Base-by-base conservation (phyloP, 495 filamentous ascomycete species). In the Lophiotrema nucula region DNA sequence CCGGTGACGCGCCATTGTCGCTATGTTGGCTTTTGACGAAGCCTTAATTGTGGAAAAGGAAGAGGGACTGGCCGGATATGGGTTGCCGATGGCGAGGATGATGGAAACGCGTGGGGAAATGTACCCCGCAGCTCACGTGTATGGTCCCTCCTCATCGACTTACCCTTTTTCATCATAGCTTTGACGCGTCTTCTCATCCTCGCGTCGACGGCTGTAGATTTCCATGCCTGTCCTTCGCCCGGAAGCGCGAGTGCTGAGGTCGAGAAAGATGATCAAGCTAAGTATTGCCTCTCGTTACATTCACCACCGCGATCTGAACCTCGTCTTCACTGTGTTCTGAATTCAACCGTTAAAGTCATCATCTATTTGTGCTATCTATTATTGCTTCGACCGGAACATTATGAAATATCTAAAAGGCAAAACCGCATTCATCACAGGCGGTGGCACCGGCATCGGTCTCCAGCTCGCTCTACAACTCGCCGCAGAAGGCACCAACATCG, bases 381-480 rank as follows among this genome's bases (percentile, higher is more conserved):
- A n/a, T n/a, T n/a, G n/a, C n/a, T n/a, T n/a, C n/a, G n/a, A n/a
- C n/a, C n/a, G n/a, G n/a, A n/a, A n/a, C n/a, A n/a, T n/a, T 6
- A 60, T 60, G 57, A 60, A 60, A 23, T 48, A 60, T 22, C 27
- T 60, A 2, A 53, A 60, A 43, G 58, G 50, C 15, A 62, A 62
- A 51, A 51, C 41, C 8, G 58, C 58, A 16, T 37, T 62, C 27
- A 56, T 62, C 15, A 62, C 58, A 1, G 58, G 58, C 12, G 58
- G 58, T 16, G 58, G 50, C 12, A 62, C 58, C 22, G 58, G 58
- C 10, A 62, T 62, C 33, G 58, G 58, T 11, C 45, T 56, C n/a
- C 44, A 52, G 6, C 41, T 58, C 2, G 46, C 55, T 47, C 47
- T 58, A 16, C 45, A 58, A 51, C 47, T 58, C 13, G 55, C 55